Base-by-base conservation (phyloP, 1,139 yeast species). In the Saccharomyces hybrid region DNA sequence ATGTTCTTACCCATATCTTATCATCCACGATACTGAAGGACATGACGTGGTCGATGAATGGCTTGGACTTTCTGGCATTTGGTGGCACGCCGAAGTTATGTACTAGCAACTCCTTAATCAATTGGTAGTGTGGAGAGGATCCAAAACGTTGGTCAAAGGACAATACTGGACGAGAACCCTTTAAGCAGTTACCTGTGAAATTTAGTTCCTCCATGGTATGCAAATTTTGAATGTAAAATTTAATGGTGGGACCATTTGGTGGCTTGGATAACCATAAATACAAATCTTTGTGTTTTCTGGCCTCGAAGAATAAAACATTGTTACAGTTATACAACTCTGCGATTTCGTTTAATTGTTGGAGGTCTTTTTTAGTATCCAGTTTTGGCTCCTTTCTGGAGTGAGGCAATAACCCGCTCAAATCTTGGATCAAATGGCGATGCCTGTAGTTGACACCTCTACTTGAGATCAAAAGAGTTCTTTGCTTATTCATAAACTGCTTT, bases 301-400 rank as follows among this genome's bases (percentile, higher is more conserved):
- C 91, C 73, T 93, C 99, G 69, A 95, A 95, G 71, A 88, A 93
- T 72, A 90, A 77, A 62, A 95, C 82, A 70, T 93, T 93, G 75
- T 93, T 95, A 79, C 99, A 95, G 78, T 93, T 93, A 80, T 93
- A 90, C 60, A 95, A 78, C 69, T 95, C 99, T 2, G 99, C 98
- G 60, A 91, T 88, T 74, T 93, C 99, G 68, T 93, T 93, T 61
- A 93, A 78, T 71, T 89, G 95, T 69, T 82, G 81, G 60, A 93
- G 78, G 71, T 89, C 88, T 71, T 91, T 88, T 74, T 93, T 95
- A 59, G 91, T 85, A 72, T 95, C 99, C 66, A 93, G 80, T 73
- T 95, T 93, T 58, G 98, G 96, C 73, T 93, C 99, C 70, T 91
- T 93, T 72, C 97, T 84, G 47, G 96, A 88, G 70, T 93, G 99